phyloP scores from a whole-genome alignment of 2,329 filamentous ascomycete species.

The Sclerotinia sclerotiorum region DNA sequence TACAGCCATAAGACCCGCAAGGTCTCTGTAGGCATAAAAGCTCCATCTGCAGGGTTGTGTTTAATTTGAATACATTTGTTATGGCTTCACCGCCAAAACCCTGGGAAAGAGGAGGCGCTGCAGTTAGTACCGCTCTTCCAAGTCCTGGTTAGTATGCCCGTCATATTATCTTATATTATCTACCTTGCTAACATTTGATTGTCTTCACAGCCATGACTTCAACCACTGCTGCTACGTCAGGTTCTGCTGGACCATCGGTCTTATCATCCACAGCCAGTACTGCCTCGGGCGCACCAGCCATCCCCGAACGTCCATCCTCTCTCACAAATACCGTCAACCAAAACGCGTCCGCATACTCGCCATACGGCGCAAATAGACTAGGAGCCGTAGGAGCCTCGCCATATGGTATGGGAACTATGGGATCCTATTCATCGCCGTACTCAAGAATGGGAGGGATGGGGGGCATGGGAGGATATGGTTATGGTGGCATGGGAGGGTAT shows the following conservation, averaged over 20 bases:
- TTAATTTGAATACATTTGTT: slow-evolving; percentile 29
- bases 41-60: background rate
- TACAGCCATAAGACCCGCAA: background rate
- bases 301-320: slow-evolving; percentile 79
- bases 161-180: slow-evolving; percentile 10
- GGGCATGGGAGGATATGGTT: slow-evolving; percentile 40
- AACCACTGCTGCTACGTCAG: slow-evolving; percentile 34
- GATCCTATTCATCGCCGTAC: slow-evolving; percentile 37
- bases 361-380: slow-evolving; percentile 56
- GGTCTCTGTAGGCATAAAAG: background rate
- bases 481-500: slow-evolving; percentile 47
- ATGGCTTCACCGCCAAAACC: slow-evolving; percentile 92
- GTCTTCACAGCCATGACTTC: slow-evolving; percentile 40
- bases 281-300: slow-evolving; percentile 54
- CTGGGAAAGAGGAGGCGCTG: slow-evolving; percentile 73
- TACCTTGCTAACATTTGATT: slow-evolving; percentile 23
- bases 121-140: slow-evolving; percentile 33
- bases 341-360: slow-evolving; percentile 81
- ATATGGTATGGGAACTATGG: slow-evolving; percentile 46
- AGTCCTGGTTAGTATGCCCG: slow-evolving; percentile 36
- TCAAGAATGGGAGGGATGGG: slow-evolving; percentile 32
- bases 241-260: slow-evolving; percentile 45
- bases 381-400: slow-evolving; percentile 50
- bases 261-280: slow-evolving; percentile 44
- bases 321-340: slow-evolving; percentile 80